Evolutionary conservation across 2,329 filamentous ascomycete species (phyloP).

Genomic region (Exserohilum rostratum): DNA sequence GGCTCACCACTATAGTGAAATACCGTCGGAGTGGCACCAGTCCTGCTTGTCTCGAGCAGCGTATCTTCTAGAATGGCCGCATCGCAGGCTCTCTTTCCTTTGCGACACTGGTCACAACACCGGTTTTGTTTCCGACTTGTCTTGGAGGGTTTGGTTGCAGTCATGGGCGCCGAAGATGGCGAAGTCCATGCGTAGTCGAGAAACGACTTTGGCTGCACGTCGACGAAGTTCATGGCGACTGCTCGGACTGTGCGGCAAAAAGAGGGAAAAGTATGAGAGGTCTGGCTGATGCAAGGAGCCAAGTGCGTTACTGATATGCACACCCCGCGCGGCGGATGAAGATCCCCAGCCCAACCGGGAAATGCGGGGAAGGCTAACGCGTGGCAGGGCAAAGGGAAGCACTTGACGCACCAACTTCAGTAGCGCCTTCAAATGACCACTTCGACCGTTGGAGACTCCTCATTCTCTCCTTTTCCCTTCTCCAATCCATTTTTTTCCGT

Average conservation of each 20-base stretch:
- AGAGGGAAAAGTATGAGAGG: conserved; percentile 34
- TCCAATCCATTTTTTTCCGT: background rate
- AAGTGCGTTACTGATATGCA: conserved; percentile 34
- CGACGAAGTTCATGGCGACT: conserved; percentile 45
- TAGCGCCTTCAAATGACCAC: background rate
- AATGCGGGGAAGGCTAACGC: conserved; percentile 39
- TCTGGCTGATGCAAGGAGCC: conserved; percentile 11
- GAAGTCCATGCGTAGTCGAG: conserved; percentile 47
- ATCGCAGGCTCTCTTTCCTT: conserved; percentile 55
- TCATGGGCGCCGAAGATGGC: conserved; percentile 32
- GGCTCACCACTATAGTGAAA: conserved; percentile 47
- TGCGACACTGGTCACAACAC: conserved; percentile 56
- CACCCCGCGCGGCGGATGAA: conserved; percentile 34
- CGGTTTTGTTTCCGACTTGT: conserved; percentile 51
- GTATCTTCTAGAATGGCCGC: conserved; percentile 47
- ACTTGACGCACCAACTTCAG: conserved; percentile 1
- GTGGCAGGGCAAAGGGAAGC: conserved; percentile 11
- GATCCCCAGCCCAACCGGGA: conserved; percentile 26
- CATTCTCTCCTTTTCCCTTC: background rate
- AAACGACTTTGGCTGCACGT: conserved; percentile 45
- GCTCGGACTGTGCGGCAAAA: conserved; percentile 35
- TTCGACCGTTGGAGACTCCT: background rate
- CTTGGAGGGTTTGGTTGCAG: conserved; percentile 35
- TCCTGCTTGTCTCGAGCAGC: conserved; percentile 33
- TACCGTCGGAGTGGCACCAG: conserved; percentile 30